phyloP scores from a whole-genome alignment of 2,329 filamentous ascomycete species.

The Herpotrichia juniperi region DNA sequence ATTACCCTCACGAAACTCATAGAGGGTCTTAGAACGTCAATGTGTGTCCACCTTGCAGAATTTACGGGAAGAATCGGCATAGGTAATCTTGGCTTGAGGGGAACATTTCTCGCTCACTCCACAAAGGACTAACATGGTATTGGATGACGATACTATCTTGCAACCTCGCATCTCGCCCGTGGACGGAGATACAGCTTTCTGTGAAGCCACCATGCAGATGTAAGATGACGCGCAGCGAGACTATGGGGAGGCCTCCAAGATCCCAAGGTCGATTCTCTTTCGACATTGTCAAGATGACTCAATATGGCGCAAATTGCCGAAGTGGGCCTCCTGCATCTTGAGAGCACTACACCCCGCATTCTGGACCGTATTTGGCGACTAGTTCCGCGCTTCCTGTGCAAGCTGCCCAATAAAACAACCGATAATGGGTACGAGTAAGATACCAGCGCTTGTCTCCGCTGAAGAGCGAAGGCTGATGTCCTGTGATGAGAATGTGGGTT shows the following conservation, averaged over 20 bases:
- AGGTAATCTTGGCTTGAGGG: neutral
- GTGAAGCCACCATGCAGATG: neutral
- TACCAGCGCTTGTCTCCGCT: constrained; percentile 3
- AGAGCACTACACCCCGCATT: constrained; percentile 14
- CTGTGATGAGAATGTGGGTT: neutral
- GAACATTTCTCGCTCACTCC: neutral
- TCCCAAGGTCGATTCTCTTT: neutral
- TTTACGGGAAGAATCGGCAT: neutral
- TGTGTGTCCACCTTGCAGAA: neutral
- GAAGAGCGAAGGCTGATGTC: neutral
- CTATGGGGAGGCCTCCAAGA: neutral
- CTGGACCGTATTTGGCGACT: constrained; percentile 7
- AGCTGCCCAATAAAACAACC: constrained; percentile 11
- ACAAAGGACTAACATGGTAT: neutral
- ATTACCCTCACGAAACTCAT: constrained; percentile 8
- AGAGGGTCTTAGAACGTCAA: neutral
- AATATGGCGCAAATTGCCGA: constrained; percentile 4
- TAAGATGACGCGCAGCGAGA: neutral
- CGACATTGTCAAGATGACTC: neutral
- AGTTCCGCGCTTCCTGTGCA: constrained; percentile 8
- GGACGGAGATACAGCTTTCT: neutral
- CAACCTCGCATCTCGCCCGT: neutral
- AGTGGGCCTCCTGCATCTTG: constrained; percentile 1
- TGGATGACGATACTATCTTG: neutral
- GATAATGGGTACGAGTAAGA: neutral